Percentiles rank a stretch among this genome's conserved stretches.
Conservation (phyloP, 2,329 filamentous ascomycete species). For the Ploettnerulaceae sp. region DNA sequence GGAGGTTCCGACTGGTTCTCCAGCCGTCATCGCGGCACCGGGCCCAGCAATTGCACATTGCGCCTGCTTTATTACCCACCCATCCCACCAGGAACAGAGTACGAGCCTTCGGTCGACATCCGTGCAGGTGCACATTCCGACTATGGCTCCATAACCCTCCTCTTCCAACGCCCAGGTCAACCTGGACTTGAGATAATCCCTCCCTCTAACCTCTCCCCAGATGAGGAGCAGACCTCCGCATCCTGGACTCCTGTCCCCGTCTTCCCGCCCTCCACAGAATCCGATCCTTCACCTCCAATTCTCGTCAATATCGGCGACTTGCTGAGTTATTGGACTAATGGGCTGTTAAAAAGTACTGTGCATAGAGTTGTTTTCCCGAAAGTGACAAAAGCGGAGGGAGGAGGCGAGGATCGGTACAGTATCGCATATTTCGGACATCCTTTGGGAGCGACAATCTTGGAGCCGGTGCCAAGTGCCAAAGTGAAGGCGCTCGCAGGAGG, state of each 20-base stretch:
- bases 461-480: constrained; percentile 55
- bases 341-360: constrained; percentile 79
- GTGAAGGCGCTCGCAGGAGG: constrained; percentile 40
- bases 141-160: constrained; percentile 62
- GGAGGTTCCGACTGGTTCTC: constrained; percentile 44
- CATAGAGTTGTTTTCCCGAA: constrained; percentile 77
- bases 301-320: constrained; percentile 67
- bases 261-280: constrained; percentile 53
- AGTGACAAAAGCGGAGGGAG: constrained; percentile 43
- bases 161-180: constrained; percentile 83
- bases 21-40: constrained; percentile 51
- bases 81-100: constrained; percentile 40
- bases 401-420: constrained; percentile 52
- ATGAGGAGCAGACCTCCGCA: constrained; percentile 23
- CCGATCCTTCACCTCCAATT: constrained; percentile 62
- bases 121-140: constrained; percentile 90
- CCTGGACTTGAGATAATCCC: constrained; percentile 80
- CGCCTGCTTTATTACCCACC: constrained; percentile 69
- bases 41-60: constrained; percentile 44
- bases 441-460: constrained; percentile 46
- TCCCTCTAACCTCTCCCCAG: constrained; percentile 38
- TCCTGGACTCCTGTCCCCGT: constrained; percentile 64
- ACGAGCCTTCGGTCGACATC: constrained; percentile 56
- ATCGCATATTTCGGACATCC: constrained; percentile 68
- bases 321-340: constrained; percentile 84